phyloP scores from a whole-genome alignment of 1,284 basidiomycete species.

The Mycena sp. region DNA sequence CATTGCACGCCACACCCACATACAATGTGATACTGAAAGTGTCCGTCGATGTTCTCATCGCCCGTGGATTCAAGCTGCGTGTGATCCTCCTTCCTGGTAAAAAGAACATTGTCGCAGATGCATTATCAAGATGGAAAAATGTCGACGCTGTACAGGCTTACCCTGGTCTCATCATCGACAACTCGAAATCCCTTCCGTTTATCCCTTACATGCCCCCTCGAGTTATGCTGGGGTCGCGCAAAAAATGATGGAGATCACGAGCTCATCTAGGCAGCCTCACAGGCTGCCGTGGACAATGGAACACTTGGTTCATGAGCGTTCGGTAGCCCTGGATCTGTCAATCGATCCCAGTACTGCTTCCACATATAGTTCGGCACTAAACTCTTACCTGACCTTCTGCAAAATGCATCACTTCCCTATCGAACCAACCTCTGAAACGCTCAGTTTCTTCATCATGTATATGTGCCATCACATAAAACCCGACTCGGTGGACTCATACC shows the following conservation, averaged over 20 bases:
- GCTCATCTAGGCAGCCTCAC: slow-evolving; percentile 26
- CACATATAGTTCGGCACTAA: slow-evolving; percentile 40
- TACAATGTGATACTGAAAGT: slow-evolving; percentile 45
- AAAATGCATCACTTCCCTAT: slow-evolving; percentile 42
- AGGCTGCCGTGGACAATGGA: slow-evolving; percentile 42
- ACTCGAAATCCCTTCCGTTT: neutral
- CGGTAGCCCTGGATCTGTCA: slow-evolving; percentile 43
- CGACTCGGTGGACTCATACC: slow-evolving; percentile 47
- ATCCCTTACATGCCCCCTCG: slow-evolving; percentile 40
- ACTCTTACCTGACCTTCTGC: slow-evolving; percentile 52
- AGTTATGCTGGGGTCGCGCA: slow-evolving; percentile 38
- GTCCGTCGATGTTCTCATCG: slow-evolving; percentile 40
- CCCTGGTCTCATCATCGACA: slow-evolving; percentile 29
- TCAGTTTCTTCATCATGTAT: slow-evolving; percentile 48
- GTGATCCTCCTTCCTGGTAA: neutral
- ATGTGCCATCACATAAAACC: slow-evolving; percentile 51
- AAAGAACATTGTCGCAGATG: slow-evolving; percentile 20
- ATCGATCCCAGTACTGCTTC: slow-evolving; percentile 35
- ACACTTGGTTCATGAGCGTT: slow-evolving; percentile 41
- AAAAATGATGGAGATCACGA: slow-evolving; percentile 33
- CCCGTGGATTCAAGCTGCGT: slow-evolving; percentile 21
- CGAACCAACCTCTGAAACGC: slow-evolving; percentile 45
- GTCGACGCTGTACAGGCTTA: slow-evolving; percentile 8
- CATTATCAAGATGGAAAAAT: slow-evolving; percentile 15
- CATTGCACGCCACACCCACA: slow-evolving; percentile 33